Evolutionary conservation across 2,329 filamentous ascomycete genomes (phyloP).

Genomic region (Xylariales sp.): DNA sequence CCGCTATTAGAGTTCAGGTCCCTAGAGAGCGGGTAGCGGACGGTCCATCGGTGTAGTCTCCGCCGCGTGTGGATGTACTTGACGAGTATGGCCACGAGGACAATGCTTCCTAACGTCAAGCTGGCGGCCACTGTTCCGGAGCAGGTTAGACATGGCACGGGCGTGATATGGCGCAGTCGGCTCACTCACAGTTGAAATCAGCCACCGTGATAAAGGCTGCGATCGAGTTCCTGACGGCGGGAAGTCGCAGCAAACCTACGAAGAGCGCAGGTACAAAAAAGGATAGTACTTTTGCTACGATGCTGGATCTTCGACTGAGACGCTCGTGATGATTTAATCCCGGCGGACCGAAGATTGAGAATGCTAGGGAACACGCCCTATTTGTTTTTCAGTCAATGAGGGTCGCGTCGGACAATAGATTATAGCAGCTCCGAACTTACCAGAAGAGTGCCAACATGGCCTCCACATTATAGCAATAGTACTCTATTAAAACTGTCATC

Average conservation of each 20-base stretch:
- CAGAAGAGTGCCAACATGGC: slow-evolving; percentile 60
- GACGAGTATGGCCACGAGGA: slow-evolving; percentile 52
- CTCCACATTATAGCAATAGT: slow-evolving; percentile 63
- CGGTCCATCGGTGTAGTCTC: slow-evolving; percentile 46
- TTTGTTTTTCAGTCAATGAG: slow-evolving; percentile 8
- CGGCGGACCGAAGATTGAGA: slow-evolving; percentile 50
- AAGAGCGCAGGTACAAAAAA: slow-evolving; percentile 53
- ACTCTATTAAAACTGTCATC: slow-evolving; percentile 51
- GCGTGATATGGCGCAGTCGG: background rate
- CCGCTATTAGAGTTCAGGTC: slow-evolving; percentile 35
- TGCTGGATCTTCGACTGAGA: slow-evolving; percentile 43
- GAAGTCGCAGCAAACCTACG: slow-evolving; percentile 49
- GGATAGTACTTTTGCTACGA: slow-evolving; percentile 51
- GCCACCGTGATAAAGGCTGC: slow-evolving; percentile 51
- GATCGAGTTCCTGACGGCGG: slow-evolving; percentile 45
- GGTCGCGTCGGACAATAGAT: no score
- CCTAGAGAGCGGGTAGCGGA: slow-evolving; percentile 44
- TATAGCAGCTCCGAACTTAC: slow-evolving; percentile 46
- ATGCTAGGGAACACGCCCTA: slow-evolving; percentile 54
- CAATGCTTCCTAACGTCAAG: slow-evolving; percentile 49
- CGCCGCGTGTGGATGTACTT: slow-evolving; percentile 55
- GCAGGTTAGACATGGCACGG: background rate
- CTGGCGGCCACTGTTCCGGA: slow-evolving; percentile 51
- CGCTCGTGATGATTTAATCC: slow-evolving; percentile 45
- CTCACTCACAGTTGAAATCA: slow-evolving; percentile 53